Conservation (phyloP, 2,329 filamentous ascomycete genomes). For the Emydomyces testavorans region DNA sequence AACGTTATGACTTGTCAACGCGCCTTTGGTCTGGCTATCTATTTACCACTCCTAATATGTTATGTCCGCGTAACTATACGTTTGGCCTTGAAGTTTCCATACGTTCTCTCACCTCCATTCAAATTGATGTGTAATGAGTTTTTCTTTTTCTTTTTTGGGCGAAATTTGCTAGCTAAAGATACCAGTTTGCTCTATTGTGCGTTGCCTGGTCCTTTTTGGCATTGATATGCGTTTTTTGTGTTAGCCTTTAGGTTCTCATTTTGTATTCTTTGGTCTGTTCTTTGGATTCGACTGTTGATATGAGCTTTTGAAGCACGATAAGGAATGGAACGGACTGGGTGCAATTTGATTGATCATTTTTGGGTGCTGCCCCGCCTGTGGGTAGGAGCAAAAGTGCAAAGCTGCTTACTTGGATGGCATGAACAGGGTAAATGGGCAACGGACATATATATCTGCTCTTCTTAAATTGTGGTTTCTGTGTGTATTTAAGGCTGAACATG, state of each 20-base stretch:
- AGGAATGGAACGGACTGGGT: not conserved
- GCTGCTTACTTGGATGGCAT: not conserved
- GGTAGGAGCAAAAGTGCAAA: conserved; percentile 3
- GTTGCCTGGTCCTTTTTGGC: not conserved
- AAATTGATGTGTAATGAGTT: not conserved
- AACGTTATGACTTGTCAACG: no score
- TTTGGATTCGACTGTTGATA: conserved; percentile 4
- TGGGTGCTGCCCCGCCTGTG: not conserved
- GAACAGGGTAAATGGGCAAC: not conserved
- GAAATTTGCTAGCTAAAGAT: conserved; percentile 9
- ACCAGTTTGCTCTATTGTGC: conserved; percentile 4
- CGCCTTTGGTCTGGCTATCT: not conserved
- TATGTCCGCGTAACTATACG: not conserved
- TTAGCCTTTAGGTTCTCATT: not conserved
- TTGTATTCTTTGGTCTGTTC: conserved; percentile 1
- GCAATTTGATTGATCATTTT: conserved; percentile 2
- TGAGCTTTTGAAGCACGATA: conserved; percentile 1
- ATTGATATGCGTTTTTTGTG: not conserved
- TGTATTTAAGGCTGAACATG: conserved; percentile 1
- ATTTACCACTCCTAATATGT: not conserved
- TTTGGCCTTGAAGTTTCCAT: not conserved
- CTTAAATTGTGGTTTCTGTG: not conserved
- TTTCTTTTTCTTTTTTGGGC: conserved; percentile 13
- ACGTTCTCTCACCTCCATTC: not conserved
- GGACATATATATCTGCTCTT: not conserved